These are phyloP conservation scores for Trypanosoma conorhini DNA, from an alignment of 208 protist genomes.

Conservation along the genomic window DNA sequence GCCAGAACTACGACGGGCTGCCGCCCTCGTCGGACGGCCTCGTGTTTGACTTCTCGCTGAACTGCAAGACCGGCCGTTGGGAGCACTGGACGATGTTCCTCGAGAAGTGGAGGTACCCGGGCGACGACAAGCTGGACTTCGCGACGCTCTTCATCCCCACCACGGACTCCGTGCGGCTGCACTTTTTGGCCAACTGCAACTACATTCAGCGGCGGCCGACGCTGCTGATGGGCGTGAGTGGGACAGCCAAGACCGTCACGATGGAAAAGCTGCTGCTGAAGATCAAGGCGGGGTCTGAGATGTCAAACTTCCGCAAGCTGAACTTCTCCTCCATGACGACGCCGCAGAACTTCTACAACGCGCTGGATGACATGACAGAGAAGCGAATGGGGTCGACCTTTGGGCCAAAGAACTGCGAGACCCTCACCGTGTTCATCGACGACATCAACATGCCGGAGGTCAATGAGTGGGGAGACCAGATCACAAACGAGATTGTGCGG, in stretches of 20 bases:
- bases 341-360: slow-evolving; percentile 93
- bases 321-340: slow-evolving; percentile 95
- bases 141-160: slow-evolving; percentile 96
- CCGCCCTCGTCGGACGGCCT: slow-evolving; percentile 74
- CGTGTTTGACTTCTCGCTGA: slow-evolving; percentile 96
- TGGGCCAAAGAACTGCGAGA: slow-evolving; percentile 93
- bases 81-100: slow-evolving; percentile 84
- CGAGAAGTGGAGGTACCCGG: slow-evolving; percentile 93
- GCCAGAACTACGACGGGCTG: slow-evolving; percentile 52
- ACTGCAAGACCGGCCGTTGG: slow-evolving; percentile 91
- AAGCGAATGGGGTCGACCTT: slow-evolving; percentile 95
- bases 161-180: slow-evolving; percentile 94
- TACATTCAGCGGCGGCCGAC: slow-evolving; percentile 83
- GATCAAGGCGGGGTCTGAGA: slow-evolving; percentile 72
- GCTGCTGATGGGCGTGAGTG: slow-evolving; percentile 93
- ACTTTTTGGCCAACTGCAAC: slow-evolving; percentile 93
- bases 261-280: slow-evolving; percentile 92
- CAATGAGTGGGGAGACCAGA: slow-evolving; percentile 96
- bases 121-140: slow-evolving; percentile 93
- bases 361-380: slow-evolving; percentile 94
- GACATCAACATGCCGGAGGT: slow-evolving; percentile 97
- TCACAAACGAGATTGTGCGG: slow-evolving; percentile 96
- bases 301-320: slow-evolving; percentile 92
- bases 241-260: slow-evolving; percentile 96
- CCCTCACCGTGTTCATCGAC: slow-evolving; percentile 94